These are phyloP conservation scores for Yarrowia phangngaensis DNA, from an alignment of 805 yeast species.

Conservation along the genomic window DNA sequence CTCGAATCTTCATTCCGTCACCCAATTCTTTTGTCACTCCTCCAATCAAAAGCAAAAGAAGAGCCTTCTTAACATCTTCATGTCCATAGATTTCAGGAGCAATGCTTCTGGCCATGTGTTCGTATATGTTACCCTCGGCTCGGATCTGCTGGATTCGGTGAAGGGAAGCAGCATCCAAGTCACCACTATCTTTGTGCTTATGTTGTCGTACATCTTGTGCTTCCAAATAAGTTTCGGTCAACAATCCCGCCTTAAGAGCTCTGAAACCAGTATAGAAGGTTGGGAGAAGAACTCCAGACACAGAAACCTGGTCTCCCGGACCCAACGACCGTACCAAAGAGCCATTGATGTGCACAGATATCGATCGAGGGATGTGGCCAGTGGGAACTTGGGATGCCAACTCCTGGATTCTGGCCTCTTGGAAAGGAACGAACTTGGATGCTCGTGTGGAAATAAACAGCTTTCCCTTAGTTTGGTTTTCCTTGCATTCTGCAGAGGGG, in stretches of 20 bases:
- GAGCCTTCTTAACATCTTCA: conserved; percentile 85
- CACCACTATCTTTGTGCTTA: conserved; percentile 71
- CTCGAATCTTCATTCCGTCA: conserved; percentile 96
- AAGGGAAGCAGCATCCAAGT: conserved; percentile 54
- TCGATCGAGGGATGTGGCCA: conserved; percentile 91
- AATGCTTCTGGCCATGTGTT: conserved; percentile 75
- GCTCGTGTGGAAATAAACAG: conserved; percentile 92
- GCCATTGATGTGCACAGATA: conserved; percentile 87
- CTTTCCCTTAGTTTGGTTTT: conserved; percentile 81
- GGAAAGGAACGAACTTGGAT: conserved; percentile 90
- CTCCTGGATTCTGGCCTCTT: conserved; percentile 93
- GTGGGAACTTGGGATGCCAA: conserved; percentile 94
- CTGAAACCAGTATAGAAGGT: conserved; percentile 93
- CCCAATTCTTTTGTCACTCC: conserved; percentile 94
- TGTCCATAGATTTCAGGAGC: conserved; percentile 98
- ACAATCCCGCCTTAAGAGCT: conserved; percentile 86
- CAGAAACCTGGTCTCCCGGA: conserved; percentile 94
- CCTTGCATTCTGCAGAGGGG: conserved; percentile 71
- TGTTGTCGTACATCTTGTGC: conserved; percentile 84
- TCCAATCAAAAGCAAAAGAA: conserved; percentile 79
- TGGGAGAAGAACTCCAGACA: conserved; percentile 89
- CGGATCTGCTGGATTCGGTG: conserved; percentile 54
- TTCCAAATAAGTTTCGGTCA: conserved; percentile 90
- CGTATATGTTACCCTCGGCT: conserved; percentile 66
- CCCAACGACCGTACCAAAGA: conserved; percentile 77